Evolutionary conservation across 2,329 filamentous ascomycete species (phyloP).

Genomic region (Parascedosporium putredinis): DNA sequence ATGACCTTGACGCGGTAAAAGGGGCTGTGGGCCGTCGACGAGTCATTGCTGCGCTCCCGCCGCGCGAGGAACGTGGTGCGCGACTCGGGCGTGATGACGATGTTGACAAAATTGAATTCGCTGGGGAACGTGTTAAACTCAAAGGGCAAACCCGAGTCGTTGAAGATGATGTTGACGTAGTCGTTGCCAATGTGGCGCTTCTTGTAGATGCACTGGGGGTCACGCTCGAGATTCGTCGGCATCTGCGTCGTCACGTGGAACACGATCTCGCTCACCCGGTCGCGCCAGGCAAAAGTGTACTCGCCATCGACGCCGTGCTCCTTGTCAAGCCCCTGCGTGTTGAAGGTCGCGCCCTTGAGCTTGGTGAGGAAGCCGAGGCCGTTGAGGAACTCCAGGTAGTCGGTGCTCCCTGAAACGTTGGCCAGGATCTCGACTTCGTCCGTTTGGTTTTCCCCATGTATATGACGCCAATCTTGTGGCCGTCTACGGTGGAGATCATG

Average conservation of each 20-base stretch:
- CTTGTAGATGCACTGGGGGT: conserved; percentile 70
- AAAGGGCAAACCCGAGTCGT: conserved; percentile 86
- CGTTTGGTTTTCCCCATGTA: conserved; percentile 86
- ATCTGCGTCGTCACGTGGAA: conserved; percentile 97
- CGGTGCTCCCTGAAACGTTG: conserved; percentile 75
- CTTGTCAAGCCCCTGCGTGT: conserved; percentile 82
- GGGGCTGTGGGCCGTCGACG: conserved; percentile 22
- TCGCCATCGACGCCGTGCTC: conserved; percentile 71
- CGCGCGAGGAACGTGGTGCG: conserved; percentile 64
- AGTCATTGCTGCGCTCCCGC: conserved; percentile 25
- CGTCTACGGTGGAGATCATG: conserved; percentile 79
- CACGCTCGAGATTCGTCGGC: conserved; percentile 73
- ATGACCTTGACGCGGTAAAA: conserved; percentile 90
- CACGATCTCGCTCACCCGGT: conserved; percentile 87
- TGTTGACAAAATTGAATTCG: conserved; percentile 94
- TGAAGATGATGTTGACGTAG: conserved; percentile 96
- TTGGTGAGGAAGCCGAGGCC: conserved; percentile 72
- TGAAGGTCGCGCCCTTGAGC: conserved; percentile 75
- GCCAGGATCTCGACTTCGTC: conserved; percentile 74
- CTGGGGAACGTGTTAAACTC: conserved; percentile 86
- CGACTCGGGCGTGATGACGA: conserved; percentile 85
- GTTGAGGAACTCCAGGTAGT: conserved; percentile 78
- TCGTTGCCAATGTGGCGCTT: conserved; percentile 96
- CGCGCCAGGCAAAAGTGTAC: conserved; percentile 87
- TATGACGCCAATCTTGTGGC: conserved; percentile 89